phyloP scores from a whole-genome alignment of 2,329 filamentous ascomycete species.

The Davidsoniella eucalypti region DNA sequence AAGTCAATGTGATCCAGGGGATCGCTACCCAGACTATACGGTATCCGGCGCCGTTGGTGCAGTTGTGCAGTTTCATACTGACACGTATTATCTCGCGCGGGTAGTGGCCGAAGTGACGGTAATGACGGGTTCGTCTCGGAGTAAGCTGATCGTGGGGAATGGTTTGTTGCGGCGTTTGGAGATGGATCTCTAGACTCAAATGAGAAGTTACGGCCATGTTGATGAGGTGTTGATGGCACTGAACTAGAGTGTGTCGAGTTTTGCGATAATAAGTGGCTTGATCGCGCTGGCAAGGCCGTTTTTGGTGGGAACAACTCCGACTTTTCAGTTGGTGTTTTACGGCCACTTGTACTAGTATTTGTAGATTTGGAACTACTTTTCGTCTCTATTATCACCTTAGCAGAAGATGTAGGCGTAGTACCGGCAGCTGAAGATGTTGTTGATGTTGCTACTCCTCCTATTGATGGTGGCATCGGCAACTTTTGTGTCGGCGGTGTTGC shows the following conservation, averaged over 20 bases:
- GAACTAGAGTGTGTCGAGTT: constrained; percentile 54
- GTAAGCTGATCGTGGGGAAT: constrained; percentile 78
- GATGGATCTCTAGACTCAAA: constrained; percentile 67
- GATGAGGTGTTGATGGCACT: constrained; percentile 83
- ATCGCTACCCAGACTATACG: constrained; percentile 77
- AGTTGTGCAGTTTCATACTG: constrained; percentile 79
- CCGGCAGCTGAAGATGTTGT: neutral
- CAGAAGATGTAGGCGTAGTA: neutral
- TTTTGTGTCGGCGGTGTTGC: neutral
- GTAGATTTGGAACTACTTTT: neutral
- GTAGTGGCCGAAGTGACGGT: constrained; percentile 49
- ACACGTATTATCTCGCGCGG: constrained; percentile 47
- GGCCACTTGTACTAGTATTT: neutral
- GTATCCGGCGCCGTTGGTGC: constrained; percentile 70
- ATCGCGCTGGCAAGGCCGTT: constrained; percentile 14
- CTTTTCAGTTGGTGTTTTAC: constrained; percentile 8
- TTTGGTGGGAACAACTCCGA: constrained; percentile 18
- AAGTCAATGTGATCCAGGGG: constrained; percentile 54
- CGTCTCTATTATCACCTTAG: neutral
- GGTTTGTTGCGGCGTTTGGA: constrained; percentile 57
- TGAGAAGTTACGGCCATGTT: constrained; percentile 68
- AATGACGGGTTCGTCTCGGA: constrained; percentile 70
- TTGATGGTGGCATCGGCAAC: neutral
- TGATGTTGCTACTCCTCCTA: constrained; percentile 16
- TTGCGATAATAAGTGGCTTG: constrained; percentile 13